Conservation (phyloP, 106 monocot species). For the Dendrobium nobile region DNA sequence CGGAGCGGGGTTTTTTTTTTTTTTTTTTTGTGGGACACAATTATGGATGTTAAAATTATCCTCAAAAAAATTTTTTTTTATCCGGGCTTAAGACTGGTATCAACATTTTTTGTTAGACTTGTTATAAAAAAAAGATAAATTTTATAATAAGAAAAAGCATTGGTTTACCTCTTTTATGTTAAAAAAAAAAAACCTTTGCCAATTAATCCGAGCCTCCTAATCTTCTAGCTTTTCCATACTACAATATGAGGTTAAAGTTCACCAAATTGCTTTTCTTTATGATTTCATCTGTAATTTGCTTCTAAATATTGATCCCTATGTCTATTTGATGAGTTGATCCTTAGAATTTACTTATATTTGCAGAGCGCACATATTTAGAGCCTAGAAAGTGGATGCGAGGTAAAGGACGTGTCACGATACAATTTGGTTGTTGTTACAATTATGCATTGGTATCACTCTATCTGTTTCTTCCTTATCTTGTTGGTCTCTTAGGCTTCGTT, state of each 20-base stretch:
- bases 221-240: not conserved
- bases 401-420: slow-evolving; percentile 83
- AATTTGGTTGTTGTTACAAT: slow-evolving; percentile 95
- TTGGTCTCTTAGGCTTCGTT: not conserved
- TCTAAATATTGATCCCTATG: not conserved
- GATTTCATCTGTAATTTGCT: not conserved
- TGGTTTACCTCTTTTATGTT: not conserved
- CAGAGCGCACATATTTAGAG: slow-evolving; percentile 82
- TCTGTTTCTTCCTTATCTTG: not conserved
- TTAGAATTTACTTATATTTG: slow-evolving; percentile 6
- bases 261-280: not conserved
- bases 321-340: not conserved
- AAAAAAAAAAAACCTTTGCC: not conserved
- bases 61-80: no score
- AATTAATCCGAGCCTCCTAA: not conserved
- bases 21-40: no score
- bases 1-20: not conserved
- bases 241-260: not conserved
- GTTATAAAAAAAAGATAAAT: no score
- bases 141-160: no score
- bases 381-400: slow-evolving; percentile 83
- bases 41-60: no score
- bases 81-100: no score
- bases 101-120: no score
- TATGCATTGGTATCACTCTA: slow-evolving; percentile 54